Percentiles rank a stretch among this genome's conserved stretches.
These are phyloP conservation scores for Sporothrix globosa DNA, from an alignment of 2,329 filamentous ascomycete species.

Conservation along the genomic window DNA sequence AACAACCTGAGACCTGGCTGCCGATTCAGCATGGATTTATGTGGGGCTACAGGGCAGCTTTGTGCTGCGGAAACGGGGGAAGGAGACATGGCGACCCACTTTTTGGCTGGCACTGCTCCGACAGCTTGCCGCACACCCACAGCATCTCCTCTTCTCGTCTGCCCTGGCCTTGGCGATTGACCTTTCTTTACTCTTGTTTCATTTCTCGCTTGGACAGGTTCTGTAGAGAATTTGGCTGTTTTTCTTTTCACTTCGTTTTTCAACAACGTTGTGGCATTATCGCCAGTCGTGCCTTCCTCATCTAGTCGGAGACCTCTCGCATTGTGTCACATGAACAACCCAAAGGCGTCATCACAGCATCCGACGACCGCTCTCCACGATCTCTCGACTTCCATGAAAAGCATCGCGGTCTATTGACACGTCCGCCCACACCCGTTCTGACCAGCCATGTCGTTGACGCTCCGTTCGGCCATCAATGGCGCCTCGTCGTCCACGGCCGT, in stretches of 20 bases:
- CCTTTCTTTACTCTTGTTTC: constrained; percentile 9
- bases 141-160: background rate
- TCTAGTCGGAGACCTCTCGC: background rate
- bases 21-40: constrained; percentile 1
- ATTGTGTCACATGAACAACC: constrained; percentile 19
- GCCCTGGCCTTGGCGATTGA: background rate
- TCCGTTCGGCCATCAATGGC: constrained; percentile 56
- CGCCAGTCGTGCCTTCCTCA: background rate
- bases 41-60: constrained; percentile 10
- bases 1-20: constrained; percentile 8
- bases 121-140: constrained; percentile 16
- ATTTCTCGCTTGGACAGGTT: background rate
- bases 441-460: constrained; percentile 48
- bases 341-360: constrained; percentile 20
- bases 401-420: background rate
- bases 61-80: constrained; percentile 23
- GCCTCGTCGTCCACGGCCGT: constrained; percentile 59
- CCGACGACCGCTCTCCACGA: background rate
- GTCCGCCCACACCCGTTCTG: background rate
- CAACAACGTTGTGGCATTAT: too few species aligned
- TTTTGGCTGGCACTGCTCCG: background rate
- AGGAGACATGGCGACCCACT: constrained; percentile 26
- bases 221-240: background rate
- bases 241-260: background rate
- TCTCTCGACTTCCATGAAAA: background rate